Conservation (phyloP, 306 rosid species). For the Lathyrus sativus region DNA sequence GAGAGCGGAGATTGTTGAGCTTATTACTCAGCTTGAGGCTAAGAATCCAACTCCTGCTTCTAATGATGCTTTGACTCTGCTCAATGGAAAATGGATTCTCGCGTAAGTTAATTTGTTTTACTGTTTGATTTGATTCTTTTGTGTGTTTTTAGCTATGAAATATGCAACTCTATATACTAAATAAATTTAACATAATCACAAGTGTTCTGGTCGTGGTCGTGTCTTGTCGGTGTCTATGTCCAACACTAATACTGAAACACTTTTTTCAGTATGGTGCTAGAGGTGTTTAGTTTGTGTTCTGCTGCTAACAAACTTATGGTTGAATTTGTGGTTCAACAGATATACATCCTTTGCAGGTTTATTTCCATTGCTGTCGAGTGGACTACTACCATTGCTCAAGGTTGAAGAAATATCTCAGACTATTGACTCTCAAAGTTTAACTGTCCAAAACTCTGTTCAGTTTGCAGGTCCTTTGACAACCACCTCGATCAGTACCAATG, state of each 20-base stretch:
- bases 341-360: constrained; percentile 84
- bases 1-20: constrained; percentile 88
- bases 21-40: constrained; percentile 82
- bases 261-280: no score
- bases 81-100: constrained; percentile 95
- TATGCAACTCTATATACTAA: no score
- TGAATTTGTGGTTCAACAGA: constrained; percentile 44
- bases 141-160: background rate
- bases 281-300: background rate
- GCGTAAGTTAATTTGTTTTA: constrained; percentile 49
- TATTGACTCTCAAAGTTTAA: constrained; percentile 63
- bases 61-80: constrained; percentile 76
- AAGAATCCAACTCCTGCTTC: constrained; percentile 87
- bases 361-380: constrained; percentile 77
- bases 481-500: constrained; percentile 82
- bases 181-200: no score
- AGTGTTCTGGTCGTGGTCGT: no score
- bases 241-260: no score
- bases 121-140: background rate
- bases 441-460: constrained; percentile 81
- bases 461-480: constrained; percentile 80
- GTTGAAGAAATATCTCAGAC: constrained; percentile 92
- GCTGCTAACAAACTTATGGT: background rate
- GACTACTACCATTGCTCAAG: constrained; percentile 64
- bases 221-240: no score